These are phyloP conservation scores for Auricularia cornea DNA, from an alignment of 768 basidiomycete genomes.

Conservation along the genomic window DNA sequence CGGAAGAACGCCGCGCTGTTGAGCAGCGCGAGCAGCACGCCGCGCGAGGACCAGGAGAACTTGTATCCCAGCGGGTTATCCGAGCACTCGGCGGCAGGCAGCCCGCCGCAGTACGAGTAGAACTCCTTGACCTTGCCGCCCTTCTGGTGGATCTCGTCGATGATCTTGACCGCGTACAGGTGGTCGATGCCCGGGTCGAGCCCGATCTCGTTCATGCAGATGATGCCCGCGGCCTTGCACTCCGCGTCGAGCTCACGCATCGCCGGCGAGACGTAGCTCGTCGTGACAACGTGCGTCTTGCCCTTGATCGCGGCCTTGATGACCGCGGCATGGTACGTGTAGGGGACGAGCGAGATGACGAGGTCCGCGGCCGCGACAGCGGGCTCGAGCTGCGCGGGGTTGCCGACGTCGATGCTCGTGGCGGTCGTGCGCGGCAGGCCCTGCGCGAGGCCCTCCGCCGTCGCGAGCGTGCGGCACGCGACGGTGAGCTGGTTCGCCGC, in stretches of 20 bases:
- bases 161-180: constrained; percentile 88
- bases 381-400: constrained; percentile 62
- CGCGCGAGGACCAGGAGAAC: constrained; percentile 97
- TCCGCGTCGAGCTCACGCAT: constrained; percentile 81
- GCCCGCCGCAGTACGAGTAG: constrained; percentile 91
- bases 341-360: constrained; percentile 94
- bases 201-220: constrained; percentile 96
- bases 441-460: constrained; percentile 59
- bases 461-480: constrained; percentile 80
- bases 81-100: constrained; percentile 84
- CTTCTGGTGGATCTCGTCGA: constrained; percentile 86
- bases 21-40: constrained; percentile 88
- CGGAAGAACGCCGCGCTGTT: constrained; percentile 81
- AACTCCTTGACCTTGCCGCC: constrained; percentile 96
- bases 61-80: constrained; percentile 98
- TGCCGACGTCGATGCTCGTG: constrained; percentile 71
- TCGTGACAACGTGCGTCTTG: constrained; percentile 92
- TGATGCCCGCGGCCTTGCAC: constrained; percentile 79
- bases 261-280: constrained; percentile 86
- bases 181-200: constrained; percentile 95
- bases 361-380: constrained; percentile 82
- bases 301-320: constrained; percentile 86
- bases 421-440: constrained; percentile 64
- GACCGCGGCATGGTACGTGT: constrained; percentile 81
- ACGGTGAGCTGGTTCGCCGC: constrained; percentile 79